A percentile compares a stretch with the other conserved stretches of the same genome.
These are phyloP conservation scores for Scheffersomyces insectosa DNA, from an alignment of 1,139 yeast genomes.

Conservation along the genomic window DNA sequence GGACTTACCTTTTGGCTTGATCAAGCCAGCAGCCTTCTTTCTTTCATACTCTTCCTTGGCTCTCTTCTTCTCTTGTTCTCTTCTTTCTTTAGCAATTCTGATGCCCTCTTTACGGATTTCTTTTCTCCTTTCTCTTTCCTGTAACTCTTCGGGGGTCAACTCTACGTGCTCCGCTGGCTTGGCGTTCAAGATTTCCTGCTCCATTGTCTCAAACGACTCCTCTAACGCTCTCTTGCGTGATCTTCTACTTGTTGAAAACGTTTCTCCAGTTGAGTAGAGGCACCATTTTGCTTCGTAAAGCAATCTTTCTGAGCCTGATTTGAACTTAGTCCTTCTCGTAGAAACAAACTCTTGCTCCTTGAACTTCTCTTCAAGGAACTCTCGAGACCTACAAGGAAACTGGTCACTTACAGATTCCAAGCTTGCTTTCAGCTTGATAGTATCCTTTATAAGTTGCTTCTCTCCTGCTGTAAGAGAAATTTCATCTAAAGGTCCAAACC, in stretches of 20 bases:
- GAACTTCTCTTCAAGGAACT: slow-evolving; percentile 19
- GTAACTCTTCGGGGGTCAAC: slow-evolving; percentile 6
- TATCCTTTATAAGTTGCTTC: slow-evolving; percentile 7
- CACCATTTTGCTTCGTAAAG: slow-evolving; percentile 44
- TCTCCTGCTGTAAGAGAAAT: slow-evolving; percentile 9
- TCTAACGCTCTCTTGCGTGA: slow-evolving; percentile 10
- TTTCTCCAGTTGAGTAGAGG: slow-evolving; percentile 17
- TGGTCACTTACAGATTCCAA: slow-evolving; percentile 2
- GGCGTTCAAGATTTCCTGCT: neutral
- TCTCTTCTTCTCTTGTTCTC: slow-evolving; percentile 7
- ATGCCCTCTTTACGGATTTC: slow-evolving; percentile 3
- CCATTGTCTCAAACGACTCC: neutral
- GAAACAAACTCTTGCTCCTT: slow-evolving; percentile 22
- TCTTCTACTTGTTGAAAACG: slow-evolving; percentile 8
- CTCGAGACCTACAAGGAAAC: slow-evolving; percentile 15
- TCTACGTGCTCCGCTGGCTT: slow-evolving; percentile 3
- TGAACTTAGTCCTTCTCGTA: slow-evolving; percentile 28
- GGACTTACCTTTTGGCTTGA: slow-evolving; percentile 1
- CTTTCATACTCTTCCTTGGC: slow-evolving; percentile 7
- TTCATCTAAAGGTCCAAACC: neutral
- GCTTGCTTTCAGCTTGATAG: slow-evolving; percentile 1
- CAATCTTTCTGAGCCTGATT: slow-evolving; percentile 30
- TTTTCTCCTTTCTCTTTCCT: slow-evolving; percentile 2
- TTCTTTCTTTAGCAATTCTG: slow-evolving; percentile 3
- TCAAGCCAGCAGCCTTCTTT: slow-evolving; percentile 3